Conservation (phyloP, 1,284 basidiomycete genomes). For the Ceratobasidium papillatum region DNA sequence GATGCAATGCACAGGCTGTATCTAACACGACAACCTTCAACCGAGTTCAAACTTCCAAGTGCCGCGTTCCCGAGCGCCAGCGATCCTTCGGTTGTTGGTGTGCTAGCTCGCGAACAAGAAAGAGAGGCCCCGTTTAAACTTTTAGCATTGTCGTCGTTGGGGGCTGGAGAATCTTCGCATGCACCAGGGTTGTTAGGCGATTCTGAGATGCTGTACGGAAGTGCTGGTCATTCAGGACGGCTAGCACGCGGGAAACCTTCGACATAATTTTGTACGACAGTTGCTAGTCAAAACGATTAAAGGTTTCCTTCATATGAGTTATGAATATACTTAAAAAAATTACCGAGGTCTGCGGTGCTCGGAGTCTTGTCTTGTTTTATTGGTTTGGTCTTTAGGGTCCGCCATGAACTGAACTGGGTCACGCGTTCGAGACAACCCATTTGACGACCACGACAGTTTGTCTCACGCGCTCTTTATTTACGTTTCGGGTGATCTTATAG, state of each 20-base stretch:
- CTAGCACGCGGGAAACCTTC: not conserved
- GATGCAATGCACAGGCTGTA: slow-evolving; percentile 84
- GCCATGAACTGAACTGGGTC: slow-evolving; percentile 5
- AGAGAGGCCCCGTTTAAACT: slow-evolving; percentile 17
- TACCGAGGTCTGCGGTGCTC: slow-evolving; percentile 10
- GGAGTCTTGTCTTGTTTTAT: slow-evolving; percentile 23
- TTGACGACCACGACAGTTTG: slow-evolving; percentile 27
- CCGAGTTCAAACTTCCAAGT: slow-evolving; percentile 71
- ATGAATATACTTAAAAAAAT: not conserved
- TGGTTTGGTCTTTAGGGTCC: slow-evolving; percentile 33
- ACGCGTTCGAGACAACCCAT: slow-evolving; percentile 14
- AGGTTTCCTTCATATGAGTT: not conserved
- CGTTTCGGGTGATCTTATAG: not conserved
- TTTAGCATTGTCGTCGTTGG: slow-evolving; percentile 56
- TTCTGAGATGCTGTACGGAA: slow-evolving; percentile 69
- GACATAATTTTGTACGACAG: not conserved
- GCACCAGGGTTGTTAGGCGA: slow-evolving; percentile 64
- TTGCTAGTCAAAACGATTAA: not conserved
- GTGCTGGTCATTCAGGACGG: slow-evolving; percentile 22
- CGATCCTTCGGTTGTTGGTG: slow-evolving; percentile 12
- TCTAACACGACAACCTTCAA: slow-evolving; percentile 75
- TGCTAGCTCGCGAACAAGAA: slow-evolving; percentile 6
- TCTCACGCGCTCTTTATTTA: not conserved
- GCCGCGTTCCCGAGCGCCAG: slow-evolving; percentile 62
- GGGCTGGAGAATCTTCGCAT: slow-evolving; percentile 56